These are phyloP conservation scores for Clonostachys sp. DNA, from an alignment of 2,329 filamentous ascomycete species.

Conservation along the genomic window DNA sequence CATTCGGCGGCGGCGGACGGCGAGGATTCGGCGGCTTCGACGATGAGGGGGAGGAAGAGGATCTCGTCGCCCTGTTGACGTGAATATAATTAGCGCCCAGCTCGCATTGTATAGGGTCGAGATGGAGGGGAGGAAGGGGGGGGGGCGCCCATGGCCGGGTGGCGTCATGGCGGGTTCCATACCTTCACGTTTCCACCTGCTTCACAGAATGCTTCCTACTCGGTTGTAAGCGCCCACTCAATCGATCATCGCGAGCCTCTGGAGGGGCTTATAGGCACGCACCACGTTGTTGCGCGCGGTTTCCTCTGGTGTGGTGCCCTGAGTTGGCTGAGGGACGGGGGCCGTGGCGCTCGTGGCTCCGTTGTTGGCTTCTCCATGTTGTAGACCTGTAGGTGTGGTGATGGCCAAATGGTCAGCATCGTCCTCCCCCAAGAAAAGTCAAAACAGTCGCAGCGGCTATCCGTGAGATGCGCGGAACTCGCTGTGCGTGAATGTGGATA, in stretches of 20 bases:
- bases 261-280: slow-evolving; percentile 22
- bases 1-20: slow-evolving; percentile 80
- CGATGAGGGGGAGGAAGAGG: slow-evolving; percentile 85
- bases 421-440: neutral
- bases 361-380: neutral
- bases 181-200: slow-evolving; percentile 57
- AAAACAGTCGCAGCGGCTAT: neutral
- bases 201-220: slow-evolving; percentile 76
- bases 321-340: neutral
- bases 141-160: neutral
- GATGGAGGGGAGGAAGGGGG: neutral
- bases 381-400: neutral
- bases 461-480: neutral
- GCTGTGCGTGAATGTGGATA: neutral
- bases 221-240: slow-evolving; percentile 3
- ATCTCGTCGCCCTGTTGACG: slow-evolving; percentile 75
- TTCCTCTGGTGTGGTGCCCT: slow-evolving; percentile 53
- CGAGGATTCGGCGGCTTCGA: slow-evolving; percentile 91
- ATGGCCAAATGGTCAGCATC: too few species aligned
- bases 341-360: neutral
- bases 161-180: slow-evolving; percentile 14
- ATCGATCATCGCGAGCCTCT: neutral
- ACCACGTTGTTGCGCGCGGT: slow-evolving; percentile 64
- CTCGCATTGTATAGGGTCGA: neutral
- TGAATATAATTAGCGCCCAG: neutral